Conservation (phyloP, 2,329 filamentous ascomycete genomes). For the Aulographum hederae region DNA sequence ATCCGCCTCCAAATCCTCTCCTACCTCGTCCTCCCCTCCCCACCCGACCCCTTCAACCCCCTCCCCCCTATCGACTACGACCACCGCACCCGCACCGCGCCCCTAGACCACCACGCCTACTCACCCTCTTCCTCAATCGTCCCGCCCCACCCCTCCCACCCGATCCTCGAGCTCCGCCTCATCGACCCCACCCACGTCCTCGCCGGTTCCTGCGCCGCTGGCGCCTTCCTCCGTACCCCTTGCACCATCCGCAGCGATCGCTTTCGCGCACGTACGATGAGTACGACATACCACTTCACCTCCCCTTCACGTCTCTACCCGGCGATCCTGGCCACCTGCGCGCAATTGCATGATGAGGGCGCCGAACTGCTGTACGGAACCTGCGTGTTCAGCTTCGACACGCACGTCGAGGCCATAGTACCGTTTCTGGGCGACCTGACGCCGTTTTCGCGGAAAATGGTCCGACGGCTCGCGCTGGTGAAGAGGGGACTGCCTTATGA, state of each 20-base stretch:
- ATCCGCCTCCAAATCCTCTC: background rate
- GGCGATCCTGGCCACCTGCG: conserved; percentile 27
- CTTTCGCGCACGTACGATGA: conserved; percentile 21
- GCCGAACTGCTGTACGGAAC: conserved; percentile 34
- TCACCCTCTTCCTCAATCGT: conserved; percentile 14
- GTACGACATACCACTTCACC: conserved; percentile 38
- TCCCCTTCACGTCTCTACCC: conserved; percentile 17
- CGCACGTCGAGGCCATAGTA: conserved; percentile 39
- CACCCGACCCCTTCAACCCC: too few relatives aligned
- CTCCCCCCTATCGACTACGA: too few relatives aligned
- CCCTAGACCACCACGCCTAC: conserved; percentile 21
- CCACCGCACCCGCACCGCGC: conserved; percentile 12
- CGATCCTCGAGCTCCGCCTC: conserved; percentile 23
- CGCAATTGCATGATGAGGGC: conserved; percentile 36
- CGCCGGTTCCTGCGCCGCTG: too few relatives aligned
- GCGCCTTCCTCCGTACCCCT: conserved; percentile 13
- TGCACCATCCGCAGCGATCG: conserved; percentile 22
- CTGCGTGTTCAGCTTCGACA: conserved; percentile 41
- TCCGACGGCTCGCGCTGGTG: conserved; percentile 33
- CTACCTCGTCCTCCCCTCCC: conserved; percentile 5
- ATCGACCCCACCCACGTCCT: conserved; percentile 21
- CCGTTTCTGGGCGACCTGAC: conserved; percentile 42
- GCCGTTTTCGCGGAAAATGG: conserved; percentile 24
- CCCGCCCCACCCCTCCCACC: conserved; percentile 10
- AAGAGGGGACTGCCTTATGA: conserved; percentile 36